Evolutionary conservation across 176 grass and related monocot species (phyloP), one percentile per base, ranked within the genome.

Genomic region (Triticum urartu): DNA sequence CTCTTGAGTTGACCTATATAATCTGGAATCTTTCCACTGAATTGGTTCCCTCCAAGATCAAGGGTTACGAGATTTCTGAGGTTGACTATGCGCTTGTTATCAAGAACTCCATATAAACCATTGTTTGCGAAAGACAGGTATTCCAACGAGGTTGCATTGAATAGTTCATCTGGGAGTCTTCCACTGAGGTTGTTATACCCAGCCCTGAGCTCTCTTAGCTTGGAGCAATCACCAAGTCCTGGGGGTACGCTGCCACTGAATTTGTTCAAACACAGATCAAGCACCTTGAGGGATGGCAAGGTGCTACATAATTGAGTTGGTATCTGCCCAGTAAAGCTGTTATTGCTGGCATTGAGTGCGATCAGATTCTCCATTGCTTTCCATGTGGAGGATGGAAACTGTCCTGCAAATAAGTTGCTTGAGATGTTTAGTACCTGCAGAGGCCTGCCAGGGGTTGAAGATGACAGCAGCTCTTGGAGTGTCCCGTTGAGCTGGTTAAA

Each of bases 401-500:
- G 1, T 14, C 79, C 87, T 7, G 56, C 22, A 58, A 92, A 75
- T 39, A 58, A 18, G 40, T 92, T 92, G 52, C 64, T 92, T 5
- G 90, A 92, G 25, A 92, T 79, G 6, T 92, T 89, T 1, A 92
- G 68, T 79, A 92, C 83, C 78, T 84, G n/a, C 0, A 92, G 67
- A 30, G 80, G 80, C 1, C 6, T 58, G 0, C 1, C 5, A 4
- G 72, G 0, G 1, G 58, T 8, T 10, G 72, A 83, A 1, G 64
- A 50, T 2, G 45, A n/a, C n/a, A n/a, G 20, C 30, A 81, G 6
- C 7, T 68, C 48, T 0, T 60, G 33, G 20, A 91, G 34, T 2
- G 59, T 24, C 24, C 76, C 84, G 0, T 14, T 47, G 47, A 89
- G 63, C 17, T 17, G 39, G 56, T 89, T 89, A 12, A 92, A 92